These are phyloP conservation scores for Venturia asperata DNA, from an alignment of 2,329 filamentous ascomycete genomes.

Conservation along the genomic window DNA sequence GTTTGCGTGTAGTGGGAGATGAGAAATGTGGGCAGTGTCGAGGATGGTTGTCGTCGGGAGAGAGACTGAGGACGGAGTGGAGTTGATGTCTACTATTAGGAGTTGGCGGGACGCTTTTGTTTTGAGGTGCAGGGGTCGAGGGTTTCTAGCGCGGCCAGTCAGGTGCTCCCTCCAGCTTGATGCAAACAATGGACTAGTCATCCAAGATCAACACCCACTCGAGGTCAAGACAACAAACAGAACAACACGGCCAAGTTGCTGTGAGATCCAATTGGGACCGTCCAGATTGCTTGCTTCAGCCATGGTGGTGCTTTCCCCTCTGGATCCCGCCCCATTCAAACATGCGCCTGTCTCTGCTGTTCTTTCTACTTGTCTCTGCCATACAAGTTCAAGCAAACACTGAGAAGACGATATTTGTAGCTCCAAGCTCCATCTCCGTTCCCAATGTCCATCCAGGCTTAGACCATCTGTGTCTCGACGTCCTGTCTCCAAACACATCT, in stretches of 20 bases:
- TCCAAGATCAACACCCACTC: neutral
- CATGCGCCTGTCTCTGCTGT: constrained; percentile 8
- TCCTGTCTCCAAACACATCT: constrained; percentile 51
- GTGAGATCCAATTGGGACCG: constrained; percentile 6
- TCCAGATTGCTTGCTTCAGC: neutral
- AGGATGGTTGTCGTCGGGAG: neutral
- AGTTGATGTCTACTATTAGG: constrained; percentile 7
- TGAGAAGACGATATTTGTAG: constrained; percentile 85
- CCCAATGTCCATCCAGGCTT: constrained; percentile 49
- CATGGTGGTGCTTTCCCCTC: neutral
- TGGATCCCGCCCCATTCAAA: neutral
- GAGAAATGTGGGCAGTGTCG: neutral
- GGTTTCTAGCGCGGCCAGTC: neutral
- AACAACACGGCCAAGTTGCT: neutral
- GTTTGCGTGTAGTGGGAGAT: neutral
- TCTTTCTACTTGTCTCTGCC: constrained; percentile 5
- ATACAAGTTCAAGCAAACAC: constrained; percentile 57
- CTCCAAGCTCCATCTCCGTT: constrained; percentile 52
- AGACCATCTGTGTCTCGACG: constrained; percentile 54
- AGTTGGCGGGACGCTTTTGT: constrained; percentile 1
- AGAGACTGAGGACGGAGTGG: neutral
- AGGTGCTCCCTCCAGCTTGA: neutral
- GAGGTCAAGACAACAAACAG: neutral
- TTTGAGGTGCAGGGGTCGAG: neutral
- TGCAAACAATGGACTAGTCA: neutral